Evolutionary conservation across 1,284 basidiomycete species (phyloP).

Genomic region (Coniferiporia sulphurascens): DNA sequence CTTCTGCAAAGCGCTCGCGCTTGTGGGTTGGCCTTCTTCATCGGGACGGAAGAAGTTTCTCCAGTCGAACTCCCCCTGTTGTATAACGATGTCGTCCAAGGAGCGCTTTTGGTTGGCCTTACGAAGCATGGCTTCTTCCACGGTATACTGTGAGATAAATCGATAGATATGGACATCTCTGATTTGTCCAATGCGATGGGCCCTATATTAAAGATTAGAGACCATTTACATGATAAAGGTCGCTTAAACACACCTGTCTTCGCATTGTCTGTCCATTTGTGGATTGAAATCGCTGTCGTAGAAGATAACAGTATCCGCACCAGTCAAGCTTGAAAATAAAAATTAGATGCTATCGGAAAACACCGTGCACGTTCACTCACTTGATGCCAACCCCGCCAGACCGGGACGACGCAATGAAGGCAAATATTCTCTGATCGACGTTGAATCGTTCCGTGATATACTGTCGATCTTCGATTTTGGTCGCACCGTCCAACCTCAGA

Average conservation of each 20-base stretch:
- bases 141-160: conserved; percentile 88
- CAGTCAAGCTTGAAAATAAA: conserved; percentile 62
- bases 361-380: conserved; percentile 38
- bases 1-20: conserved; percentile 42
- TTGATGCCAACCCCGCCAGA: conserved; percentile 97
- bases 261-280: conserved; percentile 95
- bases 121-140: conserved; percentile 94
- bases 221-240: background rate
- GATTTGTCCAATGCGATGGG: conserved; percentile 94
- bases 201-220: conserved; percentile 38
- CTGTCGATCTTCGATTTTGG: conserved; percentile 94
- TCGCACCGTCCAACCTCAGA: conserved; percentile 88
- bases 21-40: conserved; percentile 33
- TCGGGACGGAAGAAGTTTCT: conserved; percentile 66
- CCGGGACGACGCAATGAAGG: conserved; percentile 90
- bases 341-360: conserved; percentile 12
- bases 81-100: conserved; percentile 90
- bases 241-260: conserved; percentile 69
- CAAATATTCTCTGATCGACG: conserved; percentile 83
- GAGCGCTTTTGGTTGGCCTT: conserved; percentile 96
- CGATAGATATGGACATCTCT: conserved; percentile 97
- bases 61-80: conserved; percentile 95
- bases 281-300: conserved; percentile 99
- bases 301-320: conserved; percentile 96
- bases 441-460: conserved; percentile 98